Evolutionary conservation across 2,329 filamentous ascomycete species (phyloP).

Genomic region (Kalmusia sp.): DNA sequence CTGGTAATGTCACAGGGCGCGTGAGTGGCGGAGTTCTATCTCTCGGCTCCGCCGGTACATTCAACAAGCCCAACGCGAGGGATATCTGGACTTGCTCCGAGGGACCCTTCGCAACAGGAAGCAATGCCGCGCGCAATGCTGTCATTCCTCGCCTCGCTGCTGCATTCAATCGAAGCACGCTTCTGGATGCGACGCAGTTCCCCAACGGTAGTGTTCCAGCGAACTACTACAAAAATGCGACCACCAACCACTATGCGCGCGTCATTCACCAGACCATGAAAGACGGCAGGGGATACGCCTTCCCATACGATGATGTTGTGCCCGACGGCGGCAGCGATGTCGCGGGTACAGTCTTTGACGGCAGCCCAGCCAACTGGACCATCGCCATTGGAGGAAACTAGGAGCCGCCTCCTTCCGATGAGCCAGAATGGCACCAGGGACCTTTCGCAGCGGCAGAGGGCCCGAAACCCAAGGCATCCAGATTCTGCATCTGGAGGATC

Average conservation of each 20-base stretch:
- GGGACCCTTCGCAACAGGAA: slow-evolving; percentile 63
- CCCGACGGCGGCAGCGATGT: slow-evolving; percentile 63
- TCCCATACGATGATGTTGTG: slow-evolving; percentile 73
- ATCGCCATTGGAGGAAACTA: slow-evolving; percentile 56
- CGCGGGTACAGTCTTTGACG: slow-evolving; percentile 59
- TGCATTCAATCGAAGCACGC: slow-evolving; percentile 75
- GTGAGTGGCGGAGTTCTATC: slow-evolving; percentile 52
- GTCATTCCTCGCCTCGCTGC: slow-evolving; percentile 78
- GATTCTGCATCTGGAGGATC: too few species aligned
- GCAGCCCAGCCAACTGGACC: slow-evolving; percentile 54
- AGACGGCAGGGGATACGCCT: slow-evolving; percentile 69
- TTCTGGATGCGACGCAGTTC: slow-evolving; percentile 59
- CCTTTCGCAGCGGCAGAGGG: background rate
- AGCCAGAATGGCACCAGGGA: background rate
- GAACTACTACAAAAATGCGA: slow-evolving; percentile 43
- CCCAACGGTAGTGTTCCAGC: slow-evolving; percentile 42
- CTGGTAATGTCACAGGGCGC: slow-evolving; percentile 61
- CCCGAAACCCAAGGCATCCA: too few species aligned
- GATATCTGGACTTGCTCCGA: slow-evolving; percentile 74
- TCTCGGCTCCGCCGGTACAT: slow-evolving; percentile 55
- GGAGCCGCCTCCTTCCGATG: slow-evolving; percentile 2
- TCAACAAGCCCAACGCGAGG: slow-evolving; percentile 61
- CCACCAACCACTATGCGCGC: slow-evolving; percentile 65
- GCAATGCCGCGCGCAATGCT: slow-evolving; percentile 55
- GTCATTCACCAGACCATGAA: slow-evolving; percentile 67